Base-by-base conservation (phyloP, 176 grass and related monocot genomes). In the Luzula sylvatica region DNA sequence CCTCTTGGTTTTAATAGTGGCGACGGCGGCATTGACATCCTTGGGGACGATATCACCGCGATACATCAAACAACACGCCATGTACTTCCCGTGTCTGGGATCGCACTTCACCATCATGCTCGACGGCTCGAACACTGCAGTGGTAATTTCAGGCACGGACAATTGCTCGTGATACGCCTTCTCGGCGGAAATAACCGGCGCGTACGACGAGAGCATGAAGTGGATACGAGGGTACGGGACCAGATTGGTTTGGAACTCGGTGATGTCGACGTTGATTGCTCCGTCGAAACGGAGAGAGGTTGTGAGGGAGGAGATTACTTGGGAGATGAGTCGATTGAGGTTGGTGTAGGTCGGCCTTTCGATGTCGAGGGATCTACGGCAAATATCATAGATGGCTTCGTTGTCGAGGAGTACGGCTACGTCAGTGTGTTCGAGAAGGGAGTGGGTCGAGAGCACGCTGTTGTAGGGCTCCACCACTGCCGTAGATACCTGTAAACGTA, bases 41-140 rank as follows among this genome's bases (percentile, higher is more conserved):
- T 64, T 64, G 15, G 59, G 59, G 11, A 64, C 59, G 0, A 64
- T 64, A 30, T 64, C 59, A 0, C 59, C 59, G 8, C 59, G 38
- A 44, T 64, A 64, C 59, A 64, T 64, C 59, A 64, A 47, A 12
- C 59, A 64, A 26, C 59, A 64, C 43, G 59, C 59, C 59, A 64
- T 64, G 24, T 64, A 64, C 42, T 64, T 64, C 3, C 59, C 59
- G 7, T 64, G 59, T 18, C 59, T 29, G 6, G 59, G 59, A 7
- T 64, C 59, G 7, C 59, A 64, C 15, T 64, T 64, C 3, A 64
- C 59, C 59, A 64, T 64, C 59, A 64, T 64, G 59, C 59, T 64
- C 14, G 59, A 64, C 13, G 59, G 59, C 59, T 64, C 59, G 46
- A 64, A 64, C 40, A 64, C 59, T 19, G 59, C 59, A 0, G 59